Conservation (phyloP, 768 basidiomycete species). For the Tylopilus plumbeoviolaceoides region DNA sequence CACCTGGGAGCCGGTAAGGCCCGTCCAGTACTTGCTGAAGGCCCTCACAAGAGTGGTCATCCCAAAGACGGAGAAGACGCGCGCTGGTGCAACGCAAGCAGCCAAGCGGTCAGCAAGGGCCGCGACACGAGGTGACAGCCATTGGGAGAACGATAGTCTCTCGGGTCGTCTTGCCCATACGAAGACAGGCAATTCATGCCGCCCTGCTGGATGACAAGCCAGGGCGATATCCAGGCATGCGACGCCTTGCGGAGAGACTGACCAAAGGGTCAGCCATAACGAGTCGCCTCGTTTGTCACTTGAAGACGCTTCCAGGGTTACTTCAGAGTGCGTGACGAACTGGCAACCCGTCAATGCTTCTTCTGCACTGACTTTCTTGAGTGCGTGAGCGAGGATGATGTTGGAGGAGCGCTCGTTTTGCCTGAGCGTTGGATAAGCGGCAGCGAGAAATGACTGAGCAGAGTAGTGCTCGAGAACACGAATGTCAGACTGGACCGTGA, state of each 20-base stretch:
- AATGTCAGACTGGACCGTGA: conserved; percentile 20
- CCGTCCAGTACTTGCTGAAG: conserved; percentile 44
- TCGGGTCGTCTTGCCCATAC: conserved; percentile 39
- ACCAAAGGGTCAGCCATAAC: conserved; percentile 52
- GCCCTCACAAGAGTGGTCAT: conserved; percentile 36
- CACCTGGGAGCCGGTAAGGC: conserved; percentile 34
- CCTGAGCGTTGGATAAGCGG: conserved; percentile 39
- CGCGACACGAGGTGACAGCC: conserved; percentile 34
- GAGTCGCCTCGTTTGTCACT: conserved; percentile 23
- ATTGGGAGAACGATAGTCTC: conserved; percentile 21
- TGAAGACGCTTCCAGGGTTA: conserved; percentile 23
- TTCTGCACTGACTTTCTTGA: conserved; percentile 38
- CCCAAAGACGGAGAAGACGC: conserved; percentile 53
- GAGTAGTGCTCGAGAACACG: conserved; percentile 38
- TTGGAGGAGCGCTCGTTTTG: conserved; percentile 47
- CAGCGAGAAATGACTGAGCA: conserved; percentile 39
- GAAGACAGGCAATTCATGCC: conserved; percentile 51
- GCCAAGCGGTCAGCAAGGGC: conserved; percentile 37
- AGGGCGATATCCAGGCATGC: conserved; percentile 41
- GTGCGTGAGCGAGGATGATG: conserved; percentile 49
- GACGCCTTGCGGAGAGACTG: conserved; percentile 27
- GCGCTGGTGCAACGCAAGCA: conserved; percentile 36
- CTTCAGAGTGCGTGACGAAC: conserved; percentile 34
- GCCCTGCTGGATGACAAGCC: conserved; percentile 41
- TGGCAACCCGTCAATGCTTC: conserved; percentile 34